phyloP scores from a whole-genome alignment of 805 yeast genomes.

The Spathaspora hagerdaliae region DNA sequence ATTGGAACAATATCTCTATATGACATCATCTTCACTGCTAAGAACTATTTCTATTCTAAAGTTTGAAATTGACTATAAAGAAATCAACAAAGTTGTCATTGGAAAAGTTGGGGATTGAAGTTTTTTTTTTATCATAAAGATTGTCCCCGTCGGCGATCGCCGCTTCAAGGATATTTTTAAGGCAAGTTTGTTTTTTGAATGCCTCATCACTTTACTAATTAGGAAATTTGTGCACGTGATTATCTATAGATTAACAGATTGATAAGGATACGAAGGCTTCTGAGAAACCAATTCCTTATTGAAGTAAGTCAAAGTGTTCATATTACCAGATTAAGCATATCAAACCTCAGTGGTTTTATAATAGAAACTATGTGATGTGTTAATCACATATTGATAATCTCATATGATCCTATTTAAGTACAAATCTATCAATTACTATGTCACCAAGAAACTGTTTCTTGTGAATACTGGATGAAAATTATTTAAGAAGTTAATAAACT shows the following conservation, averaged over 20 bases:
- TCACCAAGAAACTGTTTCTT: not conserved
- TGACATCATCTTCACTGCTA: slow-evolving; percentile 8
- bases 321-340: too few relatives aligned
- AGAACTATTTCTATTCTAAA: too few relatives aligned
- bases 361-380: too few relatives aligned
- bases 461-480: not conserved
- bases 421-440: too few relatives aligned
- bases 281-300: too few relatives aligned
- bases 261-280: too few relatives aligned
- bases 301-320: too few relatives aligned
- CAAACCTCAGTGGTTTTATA: too few relatives aligned
- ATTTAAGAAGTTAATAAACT: not conserved
- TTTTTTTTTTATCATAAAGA: not conserved
- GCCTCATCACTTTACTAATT: not conserved
- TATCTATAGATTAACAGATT: too few relatives aligned
- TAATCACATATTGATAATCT: too few relatives aligned
- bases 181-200: not conserved
- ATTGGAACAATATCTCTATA: slow-evolving; percentile 46
- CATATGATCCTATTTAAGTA: not conserved
- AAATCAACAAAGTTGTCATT: not conserved
- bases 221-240: too few relatives aligned
- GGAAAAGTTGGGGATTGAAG: not conserved
- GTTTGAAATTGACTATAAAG: not conserved
- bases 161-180: not conserved
- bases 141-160: not conserved